These are phyloP conservation scores for Adansonia rubrostipa DNA, from an alignment of 441 rosid species.

Conservation along the genomic window DNA sequence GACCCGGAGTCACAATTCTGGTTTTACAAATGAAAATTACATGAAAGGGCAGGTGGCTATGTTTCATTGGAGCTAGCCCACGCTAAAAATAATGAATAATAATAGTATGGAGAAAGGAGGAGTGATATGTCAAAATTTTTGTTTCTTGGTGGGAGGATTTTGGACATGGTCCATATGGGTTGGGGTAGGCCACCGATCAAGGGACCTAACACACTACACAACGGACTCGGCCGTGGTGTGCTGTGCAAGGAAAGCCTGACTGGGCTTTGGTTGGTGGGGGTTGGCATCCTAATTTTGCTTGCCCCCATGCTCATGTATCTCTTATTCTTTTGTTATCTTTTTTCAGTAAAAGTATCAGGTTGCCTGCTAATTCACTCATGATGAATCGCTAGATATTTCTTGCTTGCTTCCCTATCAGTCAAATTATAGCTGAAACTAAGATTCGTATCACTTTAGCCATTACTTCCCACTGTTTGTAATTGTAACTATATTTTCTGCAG, in stretches of 20 bases:
- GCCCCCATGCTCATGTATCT: background rate
- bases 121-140: background rate
- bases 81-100: constrained; percentile 7
- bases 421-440: background rate
- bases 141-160: background rate
- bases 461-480: background rate
- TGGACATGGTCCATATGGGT: constrained; percentile 32
- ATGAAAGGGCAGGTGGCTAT: constrained; percentile 24
- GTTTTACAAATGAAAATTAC: constrained; percentile 28
- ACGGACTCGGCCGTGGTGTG: background rate
- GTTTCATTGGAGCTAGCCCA: constrained; percentile 17
- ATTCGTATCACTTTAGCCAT: background rate
- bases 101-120: background rate
- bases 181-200: constrained; percentile 51
- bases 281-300: constrained; percentile 51
- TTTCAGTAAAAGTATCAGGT: background rate
- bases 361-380: background rate
- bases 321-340: background rate
- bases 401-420: background rate
- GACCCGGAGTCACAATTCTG: background rate
- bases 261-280: constrained; percentile 44
- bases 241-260: background rate
- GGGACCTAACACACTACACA: constrained; percentile 37
- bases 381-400: background rate
- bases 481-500: background rate